Conservation (phyloP, 169 alveolate species). For the Plasmodium billcollinsi region DNA sequence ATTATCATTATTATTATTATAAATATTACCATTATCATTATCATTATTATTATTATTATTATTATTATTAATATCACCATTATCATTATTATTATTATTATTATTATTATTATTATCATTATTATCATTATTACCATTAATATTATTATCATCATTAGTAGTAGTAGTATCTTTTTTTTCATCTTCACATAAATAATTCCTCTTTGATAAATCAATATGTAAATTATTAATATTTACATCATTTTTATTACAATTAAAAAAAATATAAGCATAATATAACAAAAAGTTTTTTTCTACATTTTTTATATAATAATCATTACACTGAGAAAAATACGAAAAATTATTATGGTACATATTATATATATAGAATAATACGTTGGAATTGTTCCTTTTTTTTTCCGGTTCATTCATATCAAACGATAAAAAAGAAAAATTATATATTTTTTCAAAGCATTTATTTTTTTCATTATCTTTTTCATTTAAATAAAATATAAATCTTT, state of each 20-base stretch:
- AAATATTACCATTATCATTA: no score
- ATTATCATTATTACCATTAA: background rate
- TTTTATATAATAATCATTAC: background rate
- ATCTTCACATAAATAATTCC: background rate
- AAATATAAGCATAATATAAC: background rate
- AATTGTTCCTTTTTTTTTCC: no score
- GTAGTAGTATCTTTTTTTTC: background rate
- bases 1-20: background rate
- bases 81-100: background rate
- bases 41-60: background rate
- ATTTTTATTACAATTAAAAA: background rate
- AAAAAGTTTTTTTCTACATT: background rate
- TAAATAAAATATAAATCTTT: slow-evolving; percentile 13
- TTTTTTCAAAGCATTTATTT: no score
- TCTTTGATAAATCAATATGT: no score
- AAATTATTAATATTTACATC: background rate
- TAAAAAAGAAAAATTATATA: no score
- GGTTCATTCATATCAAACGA: no score
- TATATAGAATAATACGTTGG: background rate
- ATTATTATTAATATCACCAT: background rate
- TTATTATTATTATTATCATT: background rate
- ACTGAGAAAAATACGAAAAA: slow-evolving; percentile 46
- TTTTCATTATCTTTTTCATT: background rate
- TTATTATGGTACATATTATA: slow-evolving; percentile 6
- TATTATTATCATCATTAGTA: background rate